Base-by-base conservation (phyloP, 768 basidiomycete genomes). In the Clavulina sp. region DNA sequence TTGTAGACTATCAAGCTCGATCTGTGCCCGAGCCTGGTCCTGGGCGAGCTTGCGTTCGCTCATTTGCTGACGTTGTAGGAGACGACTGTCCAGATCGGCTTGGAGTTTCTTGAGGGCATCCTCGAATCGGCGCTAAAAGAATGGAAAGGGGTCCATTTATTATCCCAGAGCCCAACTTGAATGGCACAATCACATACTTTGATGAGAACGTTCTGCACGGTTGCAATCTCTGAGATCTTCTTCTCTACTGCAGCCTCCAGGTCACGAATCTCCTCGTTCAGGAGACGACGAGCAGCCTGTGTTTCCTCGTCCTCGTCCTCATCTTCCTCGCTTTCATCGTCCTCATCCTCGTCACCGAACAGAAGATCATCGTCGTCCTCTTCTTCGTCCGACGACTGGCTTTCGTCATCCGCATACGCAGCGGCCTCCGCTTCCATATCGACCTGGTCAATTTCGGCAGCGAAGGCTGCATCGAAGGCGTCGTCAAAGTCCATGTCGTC, bases 211-310 rank as follows among this genome's bases (percentile, higher is more conserved):
- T 95, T 95, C 2, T 77, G 76, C 19, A 84, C 84, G 57, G 78
- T 81, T 2, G 81, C 74, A 55, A 92, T 79, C 64, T 93, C 89
- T 21, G 70, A 75, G 44, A 74, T 74, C 68, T 92, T 93, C 74
- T 85, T 84, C 40, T 77, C 71, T 9, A 92, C 83, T 2, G 88
- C 91, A 46, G 79, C 80, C 64, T 93, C 84, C 57, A 95, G 66
- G 62, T 93, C 89, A 44, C 78, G 70, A 48, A 92, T 88, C 64
- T 93, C 89, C 60, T 91, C 91, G 57, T 80, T 84, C 56, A 93
- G 64, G 34, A 92, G 63, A 57, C 82, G 84, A 61, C 78, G 76
- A 32, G 80, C 55, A 5, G 72, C 69, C 0, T 64, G 66, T 9
- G 65, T 64, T 3, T 68, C 67, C 0, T 73, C 69, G 0, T 69